Evolutionary conservation across 441 rosid species (phyloP).

Genomic region (Adansonia grandidieri): DNA sequence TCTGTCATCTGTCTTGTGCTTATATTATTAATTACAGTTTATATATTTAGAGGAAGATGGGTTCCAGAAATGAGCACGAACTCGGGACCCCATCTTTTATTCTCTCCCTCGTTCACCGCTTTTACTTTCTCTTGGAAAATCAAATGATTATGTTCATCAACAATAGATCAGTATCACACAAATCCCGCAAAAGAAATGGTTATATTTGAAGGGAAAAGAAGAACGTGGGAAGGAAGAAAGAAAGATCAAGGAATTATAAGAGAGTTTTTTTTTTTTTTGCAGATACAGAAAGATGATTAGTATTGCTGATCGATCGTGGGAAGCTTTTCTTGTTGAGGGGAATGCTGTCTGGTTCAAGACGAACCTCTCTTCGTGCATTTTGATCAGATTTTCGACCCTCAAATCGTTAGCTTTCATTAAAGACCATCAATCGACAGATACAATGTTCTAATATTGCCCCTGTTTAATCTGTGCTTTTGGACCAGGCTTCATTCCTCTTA

Average conservation of each 20-base stretch:
- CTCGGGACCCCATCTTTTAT: neutral
- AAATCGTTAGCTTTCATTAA: neutral
- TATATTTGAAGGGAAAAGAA: neutral
- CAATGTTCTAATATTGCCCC: neutral
- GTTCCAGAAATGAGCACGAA: constrained; percentile 23
- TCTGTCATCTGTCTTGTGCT: constrained; percentile 3
- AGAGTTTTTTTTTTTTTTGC: neutral
- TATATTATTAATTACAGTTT: neutral
- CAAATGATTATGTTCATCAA: constrained; percentile 37
- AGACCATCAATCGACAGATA: too few species aligned
- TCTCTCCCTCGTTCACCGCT: neutral
- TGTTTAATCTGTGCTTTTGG: constrained; percentile 34
- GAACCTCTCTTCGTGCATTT: neutral
- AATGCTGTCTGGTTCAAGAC: constrained; percentile 55
- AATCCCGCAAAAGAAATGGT: constrained; percentile 3
- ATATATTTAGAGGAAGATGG: constrained; percentile 1
- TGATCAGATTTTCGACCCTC: neutral
- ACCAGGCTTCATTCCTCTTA: constrained; percentile 78
- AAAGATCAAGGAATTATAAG: neutral
- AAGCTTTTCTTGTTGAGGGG: constrained; percentile 50
- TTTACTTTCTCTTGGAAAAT: constrained; percentile 28
- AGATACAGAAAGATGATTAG: neutral
- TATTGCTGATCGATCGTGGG: neutral
- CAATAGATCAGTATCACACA: constrained; percentile 19
- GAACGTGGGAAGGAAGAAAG: neutral